Evolutionary conservation across 2,329 filamentous ascomycete genomes (phyloP).

Genomic region (Westerdykella aurantiaca): DNA sequence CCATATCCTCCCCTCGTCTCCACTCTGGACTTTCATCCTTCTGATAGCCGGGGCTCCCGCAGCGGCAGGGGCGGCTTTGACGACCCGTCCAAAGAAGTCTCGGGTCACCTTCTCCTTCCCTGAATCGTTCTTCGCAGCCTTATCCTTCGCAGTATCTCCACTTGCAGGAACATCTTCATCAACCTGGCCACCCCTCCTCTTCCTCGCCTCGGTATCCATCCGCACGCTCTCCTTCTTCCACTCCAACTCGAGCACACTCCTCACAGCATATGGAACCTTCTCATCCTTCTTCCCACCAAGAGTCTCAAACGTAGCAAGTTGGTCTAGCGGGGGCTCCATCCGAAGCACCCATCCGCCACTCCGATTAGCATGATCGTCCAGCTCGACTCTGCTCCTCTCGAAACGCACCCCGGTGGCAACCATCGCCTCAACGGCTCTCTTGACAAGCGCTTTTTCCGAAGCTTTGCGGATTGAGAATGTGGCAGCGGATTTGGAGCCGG

Average conservation of each 20-base stretch:
- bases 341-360: constrained; percentile 74
- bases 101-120: constrained; percentile 50
- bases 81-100: constrained; percentile 79
- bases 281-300: constrained; percentile 54
- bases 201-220: constrained; percentile 60
- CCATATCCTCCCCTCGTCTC: constrained; percentile 63
- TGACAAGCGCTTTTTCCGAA: constrained; percentile 73
- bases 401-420: constrained; percentile 75
- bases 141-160: constrained; percentile 9
- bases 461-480: constrained; percentile 86
- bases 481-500: constrained; percentile 40
- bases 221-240: constrained; percentile 66
- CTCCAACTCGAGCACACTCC: constrained; percentile 90
- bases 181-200: constrained; percentile 42
- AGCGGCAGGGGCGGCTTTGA: constrained; percentile 45
- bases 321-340: constrained; percentile 90
- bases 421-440: constrained; percentile 73
- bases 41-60: constrained; percentile 40
- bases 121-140: constrained; percentile 11
- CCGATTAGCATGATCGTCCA: constrained; percentile 47
- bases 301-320: constrained; percentile 68
- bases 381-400: constrained; percentile 73
- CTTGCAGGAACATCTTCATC: constrained; percentile 11
- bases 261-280: constrained; percentile 83
- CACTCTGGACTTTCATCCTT: constrained; percentile 31